A percentile compares a stretch with the other conserved stretches of the same genome.
Conservation (phyloP, 805 yeast species). For the Metahyphopichia silvanorum region DNA sequence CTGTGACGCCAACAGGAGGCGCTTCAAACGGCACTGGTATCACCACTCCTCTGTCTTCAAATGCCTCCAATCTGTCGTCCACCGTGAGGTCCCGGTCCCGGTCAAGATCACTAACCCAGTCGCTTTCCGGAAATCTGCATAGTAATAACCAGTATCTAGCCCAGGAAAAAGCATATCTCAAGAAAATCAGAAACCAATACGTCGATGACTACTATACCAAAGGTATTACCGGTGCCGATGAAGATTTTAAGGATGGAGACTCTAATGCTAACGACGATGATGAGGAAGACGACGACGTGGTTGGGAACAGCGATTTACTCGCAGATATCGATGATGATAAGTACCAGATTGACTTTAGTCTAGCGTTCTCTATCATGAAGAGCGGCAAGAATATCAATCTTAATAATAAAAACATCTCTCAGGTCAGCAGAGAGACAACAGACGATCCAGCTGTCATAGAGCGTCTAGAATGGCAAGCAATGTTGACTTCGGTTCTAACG, state of each 20-base stretch:
- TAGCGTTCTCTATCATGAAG: slow-evolving; percentile 35
- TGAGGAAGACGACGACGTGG: slow-evolving; percentile 20
- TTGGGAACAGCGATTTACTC: slow-evolving; percentile 25
- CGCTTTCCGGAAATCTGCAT: slow-evolving; percentile 12
- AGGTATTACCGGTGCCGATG: slow-evolving; percentile 49
- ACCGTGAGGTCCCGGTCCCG: slow-evolving; percentile 6
- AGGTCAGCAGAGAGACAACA: slow-evolving; percentile 33
- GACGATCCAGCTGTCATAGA: slow-evolving; percentile 58
- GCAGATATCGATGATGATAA: slow-evolving; percentile 41
- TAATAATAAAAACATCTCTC: slow-evolving; percentile 29
- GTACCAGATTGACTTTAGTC: slow-evolving; percentile 46
- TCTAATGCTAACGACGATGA: slow-evolving; percentile 21
- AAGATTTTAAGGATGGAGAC: slow-evolving; percentile 13
- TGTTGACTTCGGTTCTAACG: slow-evolving; percentile 84
- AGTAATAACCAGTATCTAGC: slow-evolving; percentile 38
- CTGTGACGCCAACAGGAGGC: no score
- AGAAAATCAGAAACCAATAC: slow-evolving; percentile 56
- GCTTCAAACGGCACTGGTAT: no score
- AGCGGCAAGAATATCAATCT: slow-evolving; percentile 25
- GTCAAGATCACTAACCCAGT: slow-evolving; percentile 16
- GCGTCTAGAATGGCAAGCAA: slow-evolving; percentile 92
- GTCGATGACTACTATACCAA: slow-evolving; percentile 72
- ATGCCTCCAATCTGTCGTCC: no score
- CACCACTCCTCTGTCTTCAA: no score
- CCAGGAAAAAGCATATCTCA: slow-evolving; percentile 67